Percentiles rank a stretch among this genome's conserved stretches.
These are phyloP conservation scores for Xylariales sp. DNA, from an alignment of 2,329 filamentous ascomycete genomes.

Conservation along the genomic window DNA sequence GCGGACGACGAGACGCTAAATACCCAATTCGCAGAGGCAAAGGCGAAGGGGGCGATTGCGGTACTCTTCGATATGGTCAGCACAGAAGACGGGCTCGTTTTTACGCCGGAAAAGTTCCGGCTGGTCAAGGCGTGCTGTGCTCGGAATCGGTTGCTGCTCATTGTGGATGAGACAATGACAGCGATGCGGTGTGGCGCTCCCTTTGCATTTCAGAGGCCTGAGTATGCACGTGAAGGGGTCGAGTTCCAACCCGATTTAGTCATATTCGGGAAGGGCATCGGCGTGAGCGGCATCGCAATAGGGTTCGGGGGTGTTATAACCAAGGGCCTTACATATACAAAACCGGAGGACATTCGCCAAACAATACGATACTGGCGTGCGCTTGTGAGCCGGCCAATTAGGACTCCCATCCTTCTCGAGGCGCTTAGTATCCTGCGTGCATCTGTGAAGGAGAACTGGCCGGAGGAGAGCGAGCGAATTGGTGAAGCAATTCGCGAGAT, in stretches of 20 bases:
- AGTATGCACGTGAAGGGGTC: conserved; percentile 33
- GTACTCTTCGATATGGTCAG: conserved; percentile 44
- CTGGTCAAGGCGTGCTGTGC: conserved; percentile 37
- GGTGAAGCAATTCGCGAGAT: conserved; percentile 37
- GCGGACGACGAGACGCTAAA: conserved; percentile 35
- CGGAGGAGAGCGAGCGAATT: conserved; percentile 34
- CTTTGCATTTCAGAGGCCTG: conserved; percentile 46
- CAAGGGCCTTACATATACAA: conserved; percentile 35
- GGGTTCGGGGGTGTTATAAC: conserved; percentile 36
- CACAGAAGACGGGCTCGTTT: conserved; percentile 42
- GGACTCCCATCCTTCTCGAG: conserved; percentile 36
- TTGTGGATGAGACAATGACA: conserved; percentile 44
- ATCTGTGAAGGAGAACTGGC: conserved; percentile 34
- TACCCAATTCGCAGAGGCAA: conserved; percentile 39
- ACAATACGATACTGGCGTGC: conserved; percentile 40
- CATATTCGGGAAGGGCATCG: conserved; percentile 44
- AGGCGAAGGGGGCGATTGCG: conserved; percentile 41
- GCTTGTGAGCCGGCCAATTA: conserved; percentile 37
- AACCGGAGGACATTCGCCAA: conserved; percentile 34
- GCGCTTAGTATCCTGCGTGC: conserved; percentile 39
- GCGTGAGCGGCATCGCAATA: conserved; percentile 39
- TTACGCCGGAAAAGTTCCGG: conserved; percentile 34
- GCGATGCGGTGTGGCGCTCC: conserved; percentile 45
- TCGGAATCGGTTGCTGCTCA: conserved; percentile 38
- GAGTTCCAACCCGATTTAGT: conserved; percentile 43